Evolutionary conservation across 208 protist genomes (phyloP).

Genomic region (Trypanosomatidae sp.): DNA sequence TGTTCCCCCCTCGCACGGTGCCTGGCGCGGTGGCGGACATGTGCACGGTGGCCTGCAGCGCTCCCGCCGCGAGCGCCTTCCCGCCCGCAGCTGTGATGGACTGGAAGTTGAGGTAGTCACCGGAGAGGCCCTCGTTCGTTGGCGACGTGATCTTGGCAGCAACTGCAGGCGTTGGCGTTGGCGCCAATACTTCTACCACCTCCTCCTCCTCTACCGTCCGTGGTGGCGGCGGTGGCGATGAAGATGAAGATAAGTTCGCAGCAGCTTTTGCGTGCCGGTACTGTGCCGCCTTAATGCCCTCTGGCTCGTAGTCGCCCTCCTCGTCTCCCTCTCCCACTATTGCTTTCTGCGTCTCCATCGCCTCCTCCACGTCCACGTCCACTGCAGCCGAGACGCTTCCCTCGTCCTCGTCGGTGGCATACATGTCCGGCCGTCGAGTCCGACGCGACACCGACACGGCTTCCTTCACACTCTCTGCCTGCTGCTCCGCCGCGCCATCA

Average conservation of each 20-base stretch:
- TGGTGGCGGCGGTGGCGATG: too few species aligned
- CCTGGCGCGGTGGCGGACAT: too few species aligned
- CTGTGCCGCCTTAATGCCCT: background rate
- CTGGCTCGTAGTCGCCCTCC: constrained; percentile 19
- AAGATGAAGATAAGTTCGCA: too few species aligned
- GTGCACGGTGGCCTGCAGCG: constrained; percentile 46
- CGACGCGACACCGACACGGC: background rate
- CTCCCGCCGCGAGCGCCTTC: constrained; percentile 20
- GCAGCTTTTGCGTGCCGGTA: background rate
- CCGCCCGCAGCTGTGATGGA: constrained; percentile 2
- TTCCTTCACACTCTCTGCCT: constrained; percentile 1
- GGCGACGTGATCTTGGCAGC: background rate
- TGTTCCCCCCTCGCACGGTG: too few species aligned
- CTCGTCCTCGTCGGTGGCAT: constrained; percentile 15
- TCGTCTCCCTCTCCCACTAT: constrained; percentile 28
- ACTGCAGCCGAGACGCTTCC: background rate
- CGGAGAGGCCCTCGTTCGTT: constrained; percentile 36
- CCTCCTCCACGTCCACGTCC: constrained; percentile 34
- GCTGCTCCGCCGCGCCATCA: background rate
- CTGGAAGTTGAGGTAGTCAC: constrained; percentile 59
- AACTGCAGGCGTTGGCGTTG: too few species aligned
- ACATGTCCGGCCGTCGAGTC: constrained; percentile 13
- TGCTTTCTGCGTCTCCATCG: too few species aligned
- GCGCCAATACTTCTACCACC: too few species aligned
- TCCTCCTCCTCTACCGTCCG: too few species aligned